Evolutionary conservation across 768 basidiomycete genomes (phyloP).

Genomic region (Russula ochroleuca): DNA sequence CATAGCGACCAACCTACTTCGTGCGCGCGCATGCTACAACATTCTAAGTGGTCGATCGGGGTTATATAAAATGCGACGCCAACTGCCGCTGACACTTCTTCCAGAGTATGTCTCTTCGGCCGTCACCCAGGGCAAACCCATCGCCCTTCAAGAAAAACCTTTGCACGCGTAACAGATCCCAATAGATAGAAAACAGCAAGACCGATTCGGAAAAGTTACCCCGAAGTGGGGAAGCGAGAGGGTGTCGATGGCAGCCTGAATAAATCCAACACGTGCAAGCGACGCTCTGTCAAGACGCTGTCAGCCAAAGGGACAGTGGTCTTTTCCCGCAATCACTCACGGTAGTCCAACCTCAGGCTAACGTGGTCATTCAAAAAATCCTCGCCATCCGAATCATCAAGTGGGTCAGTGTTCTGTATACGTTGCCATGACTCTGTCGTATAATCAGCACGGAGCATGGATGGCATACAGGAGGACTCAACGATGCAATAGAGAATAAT

Average conservation of each 20-base stretch:
- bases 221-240: slow-evolving; percentile 18
- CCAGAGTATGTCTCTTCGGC: background rate
- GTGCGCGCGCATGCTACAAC: background rate
- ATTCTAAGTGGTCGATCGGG: background rate
- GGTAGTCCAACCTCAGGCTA: slow-evolving; percentile 50
- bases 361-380: slow-evolving; percentile 55
- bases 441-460: slow-evolving; percentile 17
- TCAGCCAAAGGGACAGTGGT: slow-evolving; percentile 1
- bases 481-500: slow-evolving; percentile 47
- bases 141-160: slow-evolving; percentile 6
- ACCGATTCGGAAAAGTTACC: slow-evolving; percentile 4
- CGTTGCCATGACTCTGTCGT: slow-evolving; percentile 67
- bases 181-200: slow-evolving; percentile 6
- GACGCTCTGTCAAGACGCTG: slow-evolving; percentile 18
- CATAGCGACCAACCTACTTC: background rate
- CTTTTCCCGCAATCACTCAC: slow-evolving; percentile 39
- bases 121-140: background rate
- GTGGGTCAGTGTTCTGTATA: slow-evolving; percentile 56
- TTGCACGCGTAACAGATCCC: slow-evolving; percentile 2
- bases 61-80: background rate
- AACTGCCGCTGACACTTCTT: background rate
- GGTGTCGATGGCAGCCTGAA: slow-evolving; percentile 16
- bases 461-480: background rate
- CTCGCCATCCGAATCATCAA: slow-evolving; percentile 73
- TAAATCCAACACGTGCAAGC: slow-evolving; percentile 26